These are phyloP conservation scores for Perkinsus olseni DNA, from an alignment of 169 alveolate genomes.

Conservation along the genomic window DNA sequence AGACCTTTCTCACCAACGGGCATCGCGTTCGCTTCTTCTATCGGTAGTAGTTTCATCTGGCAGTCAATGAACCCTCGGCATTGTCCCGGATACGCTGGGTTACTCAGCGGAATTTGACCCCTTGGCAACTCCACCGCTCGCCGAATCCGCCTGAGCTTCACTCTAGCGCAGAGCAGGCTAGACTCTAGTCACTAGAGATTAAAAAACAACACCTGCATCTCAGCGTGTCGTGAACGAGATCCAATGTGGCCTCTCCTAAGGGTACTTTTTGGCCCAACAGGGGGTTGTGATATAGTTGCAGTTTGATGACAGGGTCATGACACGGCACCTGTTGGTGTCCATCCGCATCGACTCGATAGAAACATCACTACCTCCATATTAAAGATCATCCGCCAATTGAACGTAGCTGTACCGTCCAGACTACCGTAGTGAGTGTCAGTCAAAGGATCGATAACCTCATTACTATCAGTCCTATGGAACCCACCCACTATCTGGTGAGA, in stretches of 20 bases:
- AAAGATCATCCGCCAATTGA: background rate
- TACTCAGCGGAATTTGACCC: background rate
- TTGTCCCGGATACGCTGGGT: background rate
- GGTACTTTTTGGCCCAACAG: background rate
- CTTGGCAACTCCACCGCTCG: background rate
- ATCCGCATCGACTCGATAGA: too few relatives aligned
- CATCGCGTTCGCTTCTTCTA: background rate
- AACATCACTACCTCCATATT: too few relatives aligned
- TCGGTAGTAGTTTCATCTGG: background rate
- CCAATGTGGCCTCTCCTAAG: background rate
- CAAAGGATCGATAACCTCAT: background rate
- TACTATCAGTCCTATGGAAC: background rate
- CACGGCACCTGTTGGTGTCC: background rate
- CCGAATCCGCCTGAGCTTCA: background rate
- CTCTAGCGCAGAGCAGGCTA: too few relatives aligned
- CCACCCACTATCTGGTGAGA: background rate
- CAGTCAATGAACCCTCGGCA: background rate
- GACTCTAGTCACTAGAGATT: too few relatives aligned
- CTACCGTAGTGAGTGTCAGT: background rate
- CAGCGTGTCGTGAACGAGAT: background rate
- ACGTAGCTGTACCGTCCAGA: background rate
- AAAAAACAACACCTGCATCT: too few relatives aligned
- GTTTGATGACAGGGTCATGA: background rate
- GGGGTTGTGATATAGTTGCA: background rate
- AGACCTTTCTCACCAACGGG: slow-evolving; percentile 1